These are phyloP conservation scores for Theileria sp. DNA, from an alignment of 169 alveolate species.

Conservation along the genomic window DNA sequence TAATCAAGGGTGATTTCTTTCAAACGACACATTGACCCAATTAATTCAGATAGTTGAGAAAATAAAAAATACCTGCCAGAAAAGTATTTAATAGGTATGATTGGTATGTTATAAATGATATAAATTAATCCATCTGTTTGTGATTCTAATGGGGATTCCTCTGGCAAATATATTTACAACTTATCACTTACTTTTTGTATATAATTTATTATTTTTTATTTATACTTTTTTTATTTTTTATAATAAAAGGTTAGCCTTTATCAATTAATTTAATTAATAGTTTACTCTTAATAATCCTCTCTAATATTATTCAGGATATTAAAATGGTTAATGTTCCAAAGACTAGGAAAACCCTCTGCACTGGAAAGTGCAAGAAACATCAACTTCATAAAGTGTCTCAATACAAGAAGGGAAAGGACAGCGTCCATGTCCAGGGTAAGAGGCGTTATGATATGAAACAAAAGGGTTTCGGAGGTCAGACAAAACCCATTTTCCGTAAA, in stretches of 20 bases:
- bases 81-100: no score
- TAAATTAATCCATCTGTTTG: not conserved
- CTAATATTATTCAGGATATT: slow-evolving; percentile 2
- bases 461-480: slow-evolving; percentile 98
- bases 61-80: not conserved
- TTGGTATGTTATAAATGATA: not conserved
- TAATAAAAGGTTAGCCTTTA: not conserved
- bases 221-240: not conserved
- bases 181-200: not conserved
- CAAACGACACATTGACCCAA: not conserved
- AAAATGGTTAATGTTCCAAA: slow-evolving; percentile 91
- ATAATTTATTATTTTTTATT: not conserved
- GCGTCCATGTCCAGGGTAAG: slow-evolving; percentile 94
- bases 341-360: slow-evolving; percentile 88
- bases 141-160: not conserved
- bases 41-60: not conserved
- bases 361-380: slow-evolving; percentile 90
- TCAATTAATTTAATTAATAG: not conserved
- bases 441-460: slow-evolving; percentile 99
- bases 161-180: not conserved
- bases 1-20: not conserved
- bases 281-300: not conserved
- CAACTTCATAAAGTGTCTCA: slow-evolving; percentile 93
- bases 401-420: slow-evolving; percentile 97
- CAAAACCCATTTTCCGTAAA: slow-evolving; percentile 97